Percentiles rank a stretch among this genome's conserved stretches.
phyloP scores from a whole-genome alignment of 768 basidiomycete genomes.

The Phlegmacium glaucopus region DNA sequence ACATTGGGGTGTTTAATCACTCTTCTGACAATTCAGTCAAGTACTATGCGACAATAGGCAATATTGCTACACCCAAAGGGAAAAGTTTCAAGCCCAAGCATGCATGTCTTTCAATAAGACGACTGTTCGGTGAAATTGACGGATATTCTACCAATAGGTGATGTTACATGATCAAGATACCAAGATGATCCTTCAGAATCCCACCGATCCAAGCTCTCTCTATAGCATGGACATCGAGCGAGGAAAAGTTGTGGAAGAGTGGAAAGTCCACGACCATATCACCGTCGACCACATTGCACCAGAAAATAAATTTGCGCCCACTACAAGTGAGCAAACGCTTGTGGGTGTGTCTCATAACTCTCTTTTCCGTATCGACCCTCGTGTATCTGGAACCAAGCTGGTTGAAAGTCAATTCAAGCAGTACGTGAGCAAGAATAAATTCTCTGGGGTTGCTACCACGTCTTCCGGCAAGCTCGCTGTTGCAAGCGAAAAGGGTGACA shows the following conservation, averaged over 20 bases:
- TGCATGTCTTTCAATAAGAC: constrained; percentile 39
- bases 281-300: constrained; percentile 88
- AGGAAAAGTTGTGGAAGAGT: constrained; percentile 97
- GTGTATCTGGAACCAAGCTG: constrained; percentile 87
- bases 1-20: constrained; percentile 88
- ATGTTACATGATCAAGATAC: constrained; percentile 97
- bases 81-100: constrained; percentile 83
- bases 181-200: constrained; percentile 92
- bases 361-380: constrained; percentile 96
- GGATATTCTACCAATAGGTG: constrained; percentile 47
- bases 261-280: constrained; percentile 93
- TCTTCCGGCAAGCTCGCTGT: constrained; percentile 85
- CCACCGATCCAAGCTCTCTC: constrained; percentile 73
- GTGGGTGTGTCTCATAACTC: constrained; percentile 93
- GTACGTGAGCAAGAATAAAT: constrained; percentile 92
- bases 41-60: constrained; percentile 85
- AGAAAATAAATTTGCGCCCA: constrained; percentile 92
- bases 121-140: not conserved
- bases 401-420: constrained; percentile 96
- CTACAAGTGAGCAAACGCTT: constrained; percentile 87
- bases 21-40: constrained; percentile 67
- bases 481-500: constrained; percentile 95
- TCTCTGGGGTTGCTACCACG: constrained; percentile 90
- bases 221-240: constrained; percentile 91
- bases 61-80: constrained; percentile 75